Base-by-base conservation (phyloP, 768 basidiomycete genomes). In the Solioccasus polychromus region DNA sequence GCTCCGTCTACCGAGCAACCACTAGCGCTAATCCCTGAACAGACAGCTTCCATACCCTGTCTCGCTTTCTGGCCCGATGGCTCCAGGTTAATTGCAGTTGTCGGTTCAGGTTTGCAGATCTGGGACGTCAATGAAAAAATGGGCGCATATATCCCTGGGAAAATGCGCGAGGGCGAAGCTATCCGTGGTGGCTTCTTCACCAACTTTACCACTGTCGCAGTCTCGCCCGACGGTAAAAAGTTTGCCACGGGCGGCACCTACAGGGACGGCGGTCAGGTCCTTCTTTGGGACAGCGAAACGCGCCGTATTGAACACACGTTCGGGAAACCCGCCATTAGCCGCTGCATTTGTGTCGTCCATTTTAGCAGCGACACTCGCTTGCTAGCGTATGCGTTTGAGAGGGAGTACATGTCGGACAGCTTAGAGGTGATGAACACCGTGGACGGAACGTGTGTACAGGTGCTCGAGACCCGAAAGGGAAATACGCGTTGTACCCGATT, bases 51-150 rank as follows among this genome's bases (percentile, higher is more conserved):
- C 32, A 38, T 58, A 15, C 38, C 57, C 6, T 58, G 57, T 35
- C 35, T 58, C 5, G 50, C 58, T 24, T 58, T 58, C 54, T 58
- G 54, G 58, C 54, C 57, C 17, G 58, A 58, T 53, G 57, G 57
- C 25, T 42, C 57, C 34, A 48, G 54, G 45, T 53, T 58, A 18
- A 58, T 58, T 15, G 57, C 58, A 3, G 47, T 58, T 50, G 54
- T 60, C 15, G 57, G 57, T 22, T 57, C 57, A 49, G 57, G 57
- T 34, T 37, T 58, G 31, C 57, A 58, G 50, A 53, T 58, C 35
- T 58, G 57, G 57, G 57, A 60, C 42, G 46, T 58, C 40, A 47
- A 45, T 15, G 45, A 57, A 18, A 58, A 45, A 12, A n/a, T n/a
- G n/a, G n/a, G n/a, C n/a, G n/a, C n/a, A n/a, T n/a, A n/a, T n/a